phyloP scores from a whole-genome alignment of 495 filamentous ascomycete species.

The Annulohypoxylon bovei region DNA sequence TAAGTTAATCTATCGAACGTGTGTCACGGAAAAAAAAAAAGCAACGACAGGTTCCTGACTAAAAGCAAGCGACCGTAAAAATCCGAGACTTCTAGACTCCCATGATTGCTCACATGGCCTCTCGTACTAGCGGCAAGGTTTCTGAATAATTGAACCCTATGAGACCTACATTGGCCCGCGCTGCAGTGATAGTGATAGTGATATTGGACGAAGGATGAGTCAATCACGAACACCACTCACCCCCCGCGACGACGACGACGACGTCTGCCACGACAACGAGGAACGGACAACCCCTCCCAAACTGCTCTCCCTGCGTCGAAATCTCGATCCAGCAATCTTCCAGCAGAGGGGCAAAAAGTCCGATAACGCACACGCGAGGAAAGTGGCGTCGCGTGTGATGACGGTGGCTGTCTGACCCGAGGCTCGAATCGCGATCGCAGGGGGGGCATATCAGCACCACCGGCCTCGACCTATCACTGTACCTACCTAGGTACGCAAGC shows the following conservation, averaged over 20 bases:
- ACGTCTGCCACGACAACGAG: conserved; percentile 1
- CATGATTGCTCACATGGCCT: not conserved
- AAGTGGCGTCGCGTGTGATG: conserved; percentile 29
- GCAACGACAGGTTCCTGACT: conserved; percentile 12
- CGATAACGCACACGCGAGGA: conserved; percentile 12
- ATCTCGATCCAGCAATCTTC: conserved; percentile 19
- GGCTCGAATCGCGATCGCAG: conserved; percentile 8
- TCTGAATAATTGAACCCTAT: conserved; percentile 10
- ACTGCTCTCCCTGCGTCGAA: not conserved
- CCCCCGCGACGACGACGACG: not conserved
- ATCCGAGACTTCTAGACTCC: not conserved
- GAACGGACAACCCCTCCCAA: conserved; percentile 1
- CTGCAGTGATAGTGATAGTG: not conserved
- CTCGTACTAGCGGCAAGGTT: not conserved
- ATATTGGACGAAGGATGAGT: not conserved
- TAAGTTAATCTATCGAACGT: not conserved
- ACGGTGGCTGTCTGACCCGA: conserved; percentile 24
- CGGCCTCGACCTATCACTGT: too few relatives aligned
- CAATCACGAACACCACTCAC: not conserved
- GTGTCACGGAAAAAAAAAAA: not conserved
- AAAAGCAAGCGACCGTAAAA: not conserved
- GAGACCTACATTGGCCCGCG: not conserved
- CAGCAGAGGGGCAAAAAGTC: not conserved
- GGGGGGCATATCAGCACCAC: not conserved
- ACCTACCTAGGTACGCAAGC: not conserved